These are phyloP conservation scores for Pythium periplocum DNA, from an alignment of 352 stramenopile species.

Conservation along the genomic window DNA sequence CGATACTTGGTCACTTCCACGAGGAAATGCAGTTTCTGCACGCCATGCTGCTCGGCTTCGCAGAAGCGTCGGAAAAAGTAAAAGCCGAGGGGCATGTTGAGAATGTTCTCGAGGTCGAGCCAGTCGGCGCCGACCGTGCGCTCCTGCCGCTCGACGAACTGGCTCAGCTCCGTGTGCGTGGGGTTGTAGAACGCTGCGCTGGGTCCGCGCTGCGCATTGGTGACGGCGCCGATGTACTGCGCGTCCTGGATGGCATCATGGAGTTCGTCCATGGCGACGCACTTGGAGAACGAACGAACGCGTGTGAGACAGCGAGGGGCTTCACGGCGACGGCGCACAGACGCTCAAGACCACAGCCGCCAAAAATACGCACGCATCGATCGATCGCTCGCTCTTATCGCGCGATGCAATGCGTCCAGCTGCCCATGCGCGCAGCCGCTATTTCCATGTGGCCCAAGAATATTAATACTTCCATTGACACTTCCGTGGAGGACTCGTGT, in stretches of 20 bases:
- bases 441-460: too few relatives aligned
- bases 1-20: constrained; percentile 74
- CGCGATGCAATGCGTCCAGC: too few relatives aligned
- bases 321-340: too few relatives aligned
- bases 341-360: too few relatives aligned
- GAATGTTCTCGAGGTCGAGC: constrained; percentile 61
- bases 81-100: constrained; percentile 75
- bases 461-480: too few relatives aligned
- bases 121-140: constrained; percentile 43
- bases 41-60: constrained; percentile 57
- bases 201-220: constrained; percentile 59
- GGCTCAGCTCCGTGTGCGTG: constrained; percentile 45
- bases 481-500: too few relatives aligned
- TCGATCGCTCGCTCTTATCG: too few relatives aligned
- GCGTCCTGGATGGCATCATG: constrained; percentile 88
- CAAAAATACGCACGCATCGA: too few relatives aligned
- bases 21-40: constrained; percentile 59
- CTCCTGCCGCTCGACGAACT: constrained; percentile 63
- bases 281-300: too few relatives aligned
- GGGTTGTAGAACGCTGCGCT: constrained; percentile 73
- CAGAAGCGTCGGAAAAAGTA: constrained; percentile 80
- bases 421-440: too few relatives aligned
- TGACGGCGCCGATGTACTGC: constrained; percentile 85
- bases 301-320: too few relatives aligned
- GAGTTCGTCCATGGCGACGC: constrained; percentile 72